Conservation (phyloP, 257 asterid genomes). For the Solanum verrucosum region DNA sequence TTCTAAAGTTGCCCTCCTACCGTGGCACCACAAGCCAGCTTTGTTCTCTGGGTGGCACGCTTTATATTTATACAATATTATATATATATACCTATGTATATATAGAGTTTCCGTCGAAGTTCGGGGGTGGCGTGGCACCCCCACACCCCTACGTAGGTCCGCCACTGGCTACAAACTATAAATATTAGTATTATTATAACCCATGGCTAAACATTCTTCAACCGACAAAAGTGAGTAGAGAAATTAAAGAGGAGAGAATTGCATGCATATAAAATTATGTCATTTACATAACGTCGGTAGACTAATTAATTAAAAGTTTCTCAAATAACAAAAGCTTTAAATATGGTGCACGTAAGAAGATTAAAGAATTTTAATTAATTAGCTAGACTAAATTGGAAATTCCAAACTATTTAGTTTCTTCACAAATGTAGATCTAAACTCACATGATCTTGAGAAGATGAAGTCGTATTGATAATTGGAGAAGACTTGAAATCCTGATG, state of each 20-base stretch:
- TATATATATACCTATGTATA: no score
- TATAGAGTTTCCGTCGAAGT: no score
- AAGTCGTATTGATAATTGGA: slow-evolving; percentile 7
- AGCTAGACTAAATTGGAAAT: not conserved
- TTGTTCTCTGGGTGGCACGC: no score
- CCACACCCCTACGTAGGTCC: no score
- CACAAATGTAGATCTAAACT: slow-evolving; percentile 88
- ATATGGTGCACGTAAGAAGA: not conserved
- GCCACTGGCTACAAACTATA: not conserved
- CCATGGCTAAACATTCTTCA: not conserved
- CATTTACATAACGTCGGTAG: not conserved
- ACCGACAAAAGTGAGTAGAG: not conserved
- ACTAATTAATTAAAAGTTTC: not conserved
- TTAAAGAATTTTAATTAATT: not conserved
- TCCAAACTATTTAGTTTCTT: not conserved
- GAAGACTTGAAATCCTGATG: slow-evolving; percentile 20
- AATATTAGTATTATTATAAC: not conserved
- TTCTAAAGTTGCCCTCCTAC: no score
- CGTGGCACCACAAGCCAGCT: no score
- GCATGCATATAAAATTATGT: not conserved
- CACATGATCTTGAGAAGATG: slow-evolving; percentile 54
- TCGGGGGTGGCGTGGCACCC: no score
- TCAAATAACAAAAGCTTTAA: slow-evolving; percentile 2
- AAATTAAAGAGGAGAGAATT: not conserved
- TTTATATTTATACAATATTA: no score